phyloP scores from a whole-genome alignment of 352 stramenopile species.

The Phytopythium chamaehyphon region DNA sequence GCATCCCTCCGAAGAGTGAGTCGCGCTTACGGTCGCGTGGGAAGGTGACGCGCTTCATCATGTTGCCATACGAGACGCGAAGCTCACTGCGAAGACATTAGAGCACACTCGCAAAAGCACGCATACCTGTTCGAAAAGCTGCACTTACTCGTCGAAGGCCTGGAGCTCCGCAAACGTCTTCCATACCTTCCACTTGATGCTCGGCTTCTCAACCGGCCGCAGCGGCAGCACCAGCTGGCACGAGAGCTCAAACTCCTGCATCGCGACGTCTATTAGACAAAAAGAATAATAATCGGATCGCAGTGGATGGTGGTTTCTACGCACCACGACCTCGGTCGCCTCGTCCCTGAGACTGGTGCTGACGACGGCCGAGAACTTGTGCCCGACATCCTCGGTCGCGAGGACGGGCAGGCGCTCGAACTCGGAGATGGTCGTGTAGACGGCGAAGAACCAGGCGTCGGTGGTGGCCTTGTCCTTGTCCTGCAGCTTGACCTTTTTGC shows the following conservation, averaged over 20 bases:
- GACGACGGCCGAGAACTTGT: conserved; percentile 49
- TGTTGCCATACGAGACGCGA: conserved; percentile 34
- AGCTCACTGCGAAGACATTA: conserved; percentile 37
- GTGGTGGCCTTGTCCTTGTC: conserved; percentile 74
- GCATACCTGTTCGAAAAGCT: too few relatives aligned
- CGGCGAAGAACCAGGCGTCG: conserved; percentile 75
- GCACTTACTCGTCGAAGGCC: conserved; percentile 61
- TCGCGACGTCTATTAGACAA: too few relatives aligned
- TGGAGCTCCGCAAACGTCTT: conserved; percentile 66
- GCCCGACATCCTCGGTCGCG: conserved; percentile 27
- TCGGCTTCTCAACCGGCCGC: conserved; percentile 53
- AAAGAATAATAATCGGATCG: too few relatives aligned
- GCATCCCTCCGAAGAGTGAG: conserved; percentile 62
- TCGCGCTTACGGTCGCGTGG: conserved; percentile 67
- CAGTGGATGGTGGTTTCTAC: conserved; percentile 8
- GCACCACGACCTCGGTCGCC: conserved; percentile 46
- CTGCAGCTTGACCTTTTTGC: conserved; percentile 72
- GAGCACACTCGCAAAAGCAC: neutral
- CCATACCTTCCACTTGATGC: conserved; percentile 78
- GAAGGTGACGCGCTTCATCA: conserved; percentile 58
- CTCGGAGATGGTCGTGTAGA: conserved; percentile 74
- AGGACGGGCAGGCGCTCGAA: conserved; percentile 43
- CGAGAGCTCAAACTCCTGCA: conserved; percentile 73
- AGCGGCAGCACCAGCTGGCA: conserved; percentile 57
- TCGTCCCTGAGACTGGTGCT: conserved; percentile 55